Evolutionary conservation across 1,284 basidiomycete species (phyloP).

Genomic region (Malassezia japonica): DNA sequence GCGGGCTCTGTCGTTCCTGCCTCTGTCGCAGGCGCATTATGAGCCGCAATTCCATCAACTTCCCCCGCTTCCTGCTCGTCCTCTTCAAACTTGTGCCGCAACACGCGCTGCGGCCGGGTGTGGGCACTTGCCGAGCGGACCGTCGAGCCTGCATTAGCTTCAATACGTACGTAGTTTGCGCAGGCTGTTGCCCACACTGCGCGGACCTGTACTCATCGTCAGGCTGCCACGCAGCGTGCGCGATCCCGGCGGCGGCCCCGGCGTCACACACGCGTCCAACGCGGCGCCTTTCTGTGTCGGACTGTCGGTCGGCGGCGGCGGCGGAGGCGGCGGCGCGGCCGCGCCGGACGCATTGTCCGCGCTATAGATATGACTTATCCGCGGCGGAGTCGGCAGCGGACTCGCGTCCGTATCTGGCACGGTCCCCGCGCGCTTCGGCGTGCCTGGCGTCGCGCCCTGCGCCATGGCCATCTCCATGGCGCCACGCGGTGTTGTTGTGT

Average conservation of each 20-base stretch:
- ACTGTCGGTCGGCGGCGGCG: neutral
- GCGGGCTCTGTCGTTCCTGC: no score
- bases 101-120: slow-evolving; percentile 29
- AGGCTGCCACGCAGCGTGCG: slow-evolving; percentile 1
- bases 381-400: slow-evolving; percentile 17
- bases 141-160: neutral
- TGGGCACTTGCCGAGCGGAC: slow-evolving; percentile 23
- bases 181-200: slow-evolving; percentile 14
- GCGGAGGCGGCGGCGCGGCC: neutral
- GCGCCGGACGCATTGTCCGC: neutral
- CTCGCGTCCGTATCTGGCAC: slow-evolving; percentile 11
- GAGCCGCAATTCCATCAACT: no score
- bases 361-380: slow-evolving; percentile 14
- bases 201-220: slow-evolving; percentile 1
- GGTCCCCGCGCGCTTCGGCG: neutral
- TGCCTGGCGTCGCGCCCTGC: neutral
- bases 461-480: neutral
- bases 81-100: slow-evolving; percentile 33
- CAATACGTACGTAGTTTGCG: slow-evolving; percentile 14
- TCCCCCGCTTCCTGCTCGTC: no score
- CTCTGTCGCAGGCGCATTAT: no score
- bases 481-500: slow-evolving; percentile 1
- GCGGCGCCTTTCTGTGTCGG: no score
- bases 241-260: neutral
- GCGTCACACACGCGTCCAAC: slow-evolving; percentile 1